These are phyloP conservation scores for Colletotrichum sp. DNA, from an alignment of 2,329 filamentous ascomycete species.

Conservation along the genomic window DNA sequence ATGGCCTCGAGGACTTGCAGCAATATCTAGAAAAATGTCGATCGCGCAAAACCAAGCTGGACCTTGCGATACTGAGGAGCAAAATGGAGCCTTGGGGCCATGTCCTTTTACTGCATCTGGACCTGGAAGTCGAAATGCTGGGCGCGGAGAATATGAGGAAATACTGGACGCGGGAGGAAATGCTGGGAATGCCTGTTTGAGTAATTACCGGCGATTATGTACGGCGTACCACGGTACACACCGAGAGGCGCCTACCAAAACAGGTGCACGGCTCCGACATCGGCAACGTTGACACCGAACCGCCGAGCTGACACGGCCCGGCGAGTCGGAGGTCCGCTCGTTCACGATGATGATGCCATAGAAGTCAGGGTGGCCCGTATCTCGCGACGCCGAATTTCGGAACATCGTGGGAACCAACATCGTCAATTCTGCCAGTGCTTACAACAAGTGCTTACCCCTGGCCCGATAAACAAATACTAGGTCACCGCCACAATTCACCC, in stretches of 20 bases:
- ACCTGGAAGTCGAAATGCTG: constrained; percentile 80
- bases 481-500: neutral
- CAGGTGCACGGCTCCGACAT: neutral
- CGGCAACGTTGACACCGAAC: neutral
- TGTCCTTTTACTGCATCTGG: constrained; percentile 82
- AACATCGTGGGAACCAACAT: neutral
- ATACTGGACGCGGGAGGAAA: constrained; percentile 80
- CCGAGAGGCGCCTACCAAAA: neutral
- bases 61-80: constrained; percentile 63
- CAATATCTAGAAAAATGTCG: constrained; percentile 69
- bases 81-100: constrained; percentile 79
- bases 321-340: neutral
- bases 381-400: neutral
- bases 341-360: neutral
- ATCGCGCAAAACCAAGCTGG: constrained; percentile 64
- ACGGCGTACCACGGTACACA: neutral
- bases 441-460: neutral
- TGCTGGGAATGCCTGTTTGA: constrained; percentile 72
- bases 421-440: neutral
- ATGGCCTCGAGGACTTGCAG: constrained; percentile 70
- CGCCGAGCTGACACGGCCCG: neutral
- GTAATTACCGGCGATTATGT: neutral
- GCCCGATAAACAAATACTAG: neutral
- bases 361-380: neutral
- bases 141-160: constrained; percentile 86